Base-by-base conservation (phyloP, 169 alveolate species). In the Theileria orientalis region DNA sequence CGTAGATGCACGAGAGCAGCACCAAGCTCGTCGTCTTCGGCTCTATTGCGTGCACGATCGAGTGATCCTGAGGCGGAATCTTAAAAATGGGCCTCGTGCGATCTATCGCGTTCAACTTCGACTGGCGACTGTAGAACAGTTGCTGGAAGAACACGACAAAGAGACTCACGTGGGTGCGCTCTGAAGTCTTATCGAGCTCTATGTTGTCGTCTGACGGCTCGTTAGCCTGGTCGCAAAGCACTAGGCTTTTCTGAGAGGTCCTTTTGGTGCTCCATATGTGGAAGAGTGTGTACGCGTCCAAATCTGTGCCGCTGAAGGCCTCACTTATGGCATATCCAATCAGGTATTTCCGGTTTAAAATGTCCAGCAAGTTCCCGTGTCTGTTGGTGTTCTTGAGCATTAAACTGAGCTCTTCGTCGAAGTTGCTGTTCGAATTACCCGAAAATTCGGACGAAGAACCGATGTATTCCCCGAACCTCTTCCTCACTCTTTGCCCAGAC, bases 341-440 rank as follows among this genome's bases (percentile, higher is more conserved):
- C 23, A 75, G 69, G 46, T 69, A 79, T 47, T 79, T 79, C 66
- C 69, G 25, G 37, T 74, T 74, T 27, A 79, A 69, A 56, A 69
- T 25, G 54, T 79, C 87, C 56, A 79, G 37, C 42, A 79, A 41
- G 66, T 51, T 79, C 19, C 60, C 77, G 47, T 75, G 63, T 44
- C 56, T 75, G 35, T 35, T 51, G 0, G 76, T 69, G 44, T 54
- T 64, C 40, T 72, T 13, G 57, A 72, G 60, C 70, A 79, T 62
- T 29, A 51, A 63, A 56, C 87, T 42, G 46, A 79, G 72, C 70
- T 59, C 87, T 25, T 79, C 87, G 57, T 72, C 87, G 83, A 72
- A 71, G 71, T 75, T 76, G 52, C 83, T 79, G 19, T 74, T 74
- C 23, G 83, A 71, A n/a, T 49, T 71, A 61, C 61, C 29, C 14